Evolutionary conservation across 345 rosid species (phyloP).

Genomic region (Stellera chamaejasme): DNA sequence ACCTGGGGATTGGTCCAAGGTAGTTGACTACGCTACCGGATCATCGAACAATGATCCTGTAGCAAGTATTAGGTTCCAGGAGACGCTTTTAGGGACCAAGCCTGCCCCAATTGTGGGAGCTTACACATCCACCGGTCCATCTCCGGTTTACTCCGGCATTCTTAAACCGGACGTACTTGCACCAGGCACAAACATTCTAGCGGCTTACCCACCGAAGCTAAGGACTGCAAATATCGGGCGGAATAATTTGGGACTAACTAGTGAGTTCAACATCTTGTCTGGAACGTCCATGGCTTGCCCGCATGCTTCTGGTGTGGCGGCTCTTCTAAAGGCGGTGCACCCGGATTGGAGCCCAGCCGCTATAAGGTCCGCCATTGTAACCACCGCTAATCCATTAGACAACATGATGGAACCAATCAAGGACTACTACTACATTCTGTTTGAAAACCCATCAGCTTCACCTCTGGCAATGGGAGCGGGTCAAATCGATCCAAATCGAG

Average conservation of each 20-base stretch:
- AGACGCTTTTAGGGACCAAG: constrained; percentile 26
- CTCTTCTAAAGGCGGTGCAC: constrained; percentile 37
- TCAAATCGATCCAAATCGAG: constrained; percentile 25
- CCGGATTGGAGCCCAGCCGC: constrained; percentile 46
- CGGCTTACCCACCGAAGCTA: constrained; percentile 31
- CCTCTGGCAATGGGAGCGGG: constrained; percentile 36
- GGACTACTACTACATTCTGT: constrained; percentile 10
- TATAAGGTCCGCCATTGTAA: constrained; percentile 37
- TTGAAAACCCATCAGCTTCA: constrained; percentile 12
- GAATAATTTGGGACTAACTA: constrained; percentile 7
- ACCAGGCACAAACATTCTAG: constrained; percentile 38
- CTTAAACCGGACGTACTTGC: constrained; percentile 50
- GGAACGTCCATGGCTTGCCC: constrained; percentile 60
- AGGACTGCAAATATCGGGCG: constrained; percentile 6
- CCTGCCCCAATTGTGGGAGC: constrained; percentile 34
- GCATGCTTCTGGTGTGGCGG: constrained; percentile 47
- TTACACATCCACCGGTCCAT: constrained; percentile 49
- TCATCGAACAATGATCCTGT: constrained; percentile 9
- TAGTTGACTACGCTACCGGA: constrained; percentile 18
- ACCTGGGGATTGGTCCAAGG: constrained; percentile 1
- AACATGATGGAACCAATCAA: constrained; percentile 26
- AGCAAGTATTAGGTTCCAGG: constrained; percentile 31
- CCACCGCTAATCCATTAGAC: constrained; percentile 34
- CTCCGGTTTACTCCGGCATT: constrained; percentile 32
- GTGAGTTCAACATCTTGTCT: constrained; percentile 30